Base-by-base conservation (phyloP, 2,329 filamentous ascomycete genomes). In the Coniochaeta sp. region DNA sequence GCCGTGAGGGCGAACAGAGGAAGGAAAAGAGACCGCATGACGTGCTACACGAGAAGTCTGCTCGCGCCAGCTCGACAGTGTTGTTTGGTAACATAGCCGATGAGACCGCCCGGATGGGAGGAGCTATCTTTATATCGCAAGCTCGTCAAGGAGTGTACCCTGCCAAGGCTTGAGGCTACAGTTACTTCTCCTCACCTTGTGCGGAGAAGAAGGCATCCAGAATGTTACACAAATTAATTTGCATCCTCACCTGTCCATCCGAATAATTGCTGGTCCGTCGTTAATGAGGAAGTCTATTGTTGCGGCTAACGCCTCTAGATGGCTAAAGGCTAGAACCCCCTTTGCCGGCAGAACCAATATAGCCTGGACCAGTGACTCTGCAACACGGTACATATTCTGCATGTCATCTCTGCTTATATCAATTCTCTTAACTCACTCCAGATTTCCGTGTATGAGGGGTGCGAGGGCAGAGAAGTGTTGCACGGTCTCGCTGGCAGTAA, bases 1-100 rank as follows among this genome's bases (percentile, higher is more conserved):
- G 63, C 65, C 55, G 26, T 34, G 34, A 62, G 58, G 17, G 59
- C 61, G 47, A 67, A 44, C 19, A 66, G 47, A 17, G 64, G 63
- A 10, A 69, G 47, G 12, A 69, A 32, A 12, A 57, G 24, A 40
- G 40, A 44, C 59, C 59, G 55, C 28, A 50, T 50, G 57, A 8
- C 54, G 30, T 30, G 38, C 34, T 36, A n/a, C n/a, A 24, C 30
- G 54, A 56, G 30, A 22, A 22, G 30, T 56, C 19, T 34, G 54
- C 28, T 34, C 54, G 34, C 30, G 24, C 28, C 22, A 38, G n/a
- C 30, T 56, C 54, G 28, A 38, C 34, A 38, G 10, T 14, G 17
- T 2, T n/a, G 3, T 22, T 38, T 12, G n/a, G 54, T 56, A 34
- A 17, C 54, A 17, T 56, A 8, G 10, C 17, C 30, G 2, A 56